phyloP scores from a whole-genome alignment of 176 grass and related monocot species.

The Avena atlantica region DNA sequence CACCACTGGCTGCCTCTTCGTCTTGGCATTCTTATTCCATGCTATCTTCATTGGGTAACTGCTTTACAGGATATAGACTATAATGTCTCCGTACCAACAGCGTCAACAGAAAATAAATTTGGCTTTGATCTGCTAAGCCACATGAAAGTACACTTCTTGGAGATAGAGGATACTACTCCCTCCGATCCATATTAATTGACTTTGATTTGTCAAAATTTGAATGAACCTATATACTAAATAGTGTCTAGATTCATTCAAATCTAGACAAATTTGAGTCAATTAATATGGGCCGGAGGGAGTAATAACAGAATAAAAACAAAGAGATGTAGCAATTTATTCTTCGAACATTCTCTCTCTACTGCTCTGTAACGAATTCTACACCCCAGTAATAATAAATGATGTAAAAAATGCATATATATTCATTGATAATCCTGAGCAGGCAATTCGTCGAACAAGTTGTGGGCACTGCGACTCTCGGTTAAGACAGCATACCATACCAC shows the following conservation, averaged over 20 bases:
- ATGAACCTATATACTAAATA: no score
- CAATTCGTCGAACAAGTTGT: constrained; percentile 32
- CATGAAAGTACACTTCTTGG: background rate
- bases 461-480: background rate
- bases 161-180: background rate
- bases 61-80: constrained; percentile 10
- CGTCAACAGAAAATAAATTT: background rate
- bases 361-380: background rate
- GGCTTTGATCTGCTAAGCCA: background rate
- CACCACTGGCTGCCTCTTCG: constrained; percentile 17
- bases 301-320: background rate
- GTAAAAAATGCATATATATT: background rate
- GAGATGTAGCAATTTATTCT: background rate
- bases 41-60: constrained; percentile 50
- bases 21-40: constrained; percentile 48
- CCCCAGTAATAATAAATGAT: background rate
- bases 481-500: background rate
- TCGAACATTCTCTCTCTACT: background rate
- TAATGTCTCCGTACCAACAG: background rate
- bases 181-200: no score
- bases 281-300: no score
- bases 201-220: no score
- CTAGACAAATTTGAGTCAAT: no score
- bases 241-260: no score
- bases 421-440: background rate